These are phyloP conservation scores for Aphanomyces cochlioides DNA, from an alignment of 352 stramenopile genomes.

Conservation along the genomic window DNA sequence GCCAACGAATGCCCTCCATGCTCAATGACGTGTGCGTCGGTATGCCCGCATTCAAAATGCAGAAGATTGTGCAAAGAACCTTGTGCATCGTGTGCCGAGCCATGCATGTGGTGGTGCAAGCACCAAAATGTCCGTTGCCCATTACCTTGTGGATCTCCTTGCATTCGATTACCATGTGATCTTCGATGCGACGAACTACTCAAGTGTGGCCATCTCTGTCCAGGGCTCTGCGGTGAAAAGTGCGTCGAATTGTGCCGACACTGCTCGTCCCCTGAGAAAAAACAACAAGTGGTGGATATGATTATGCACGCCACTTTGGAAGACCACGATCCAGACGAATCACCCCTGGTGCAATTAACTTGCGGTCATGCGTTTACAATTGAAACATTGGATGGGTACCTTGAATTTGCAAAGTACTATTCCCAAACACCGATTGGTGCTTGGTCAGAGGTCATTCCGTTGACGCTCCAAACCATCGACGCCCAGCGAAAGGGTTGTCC, in stretches of 20 bases:
- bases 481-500: no score
- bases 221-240: constrained; percentile 68
- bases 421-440: constrained; percentile 26
- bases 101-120: constrained; percentile 24
- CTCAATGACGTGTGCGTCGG: background rate
- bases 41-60: constrained; percentile 26
- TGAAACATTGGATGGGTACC: constrained; percentile 62
- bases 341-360: constrained; percentile 61
- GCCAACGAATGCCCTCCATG: constrained; percentile 22
- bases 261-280: constrained; percentile 42
- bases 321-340: constrained; percentile 55
- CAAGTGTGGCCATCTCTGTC: constrained; percentile 67
- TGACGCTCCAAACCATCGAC: no score
- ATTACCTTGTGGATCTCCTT: constrained; percentile 26
- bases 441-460: background rate
- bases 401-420: constrained; percentile 43
- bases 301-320: constrained; percentile 55
- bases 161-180: constrained; percentile 46
- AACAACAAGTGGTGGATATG: constrained; percentile 54
- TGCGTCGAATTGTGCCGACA: constrained; percentile 61
- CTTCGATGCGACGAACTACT: constrained; percentile 48
- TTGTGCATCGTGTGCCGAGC: constrained; percentile 25
- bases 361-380: constrained; percentile 71
- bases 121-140: constrained; percentile 3
- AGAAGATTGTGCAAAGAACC: constrained; percentile 16